These are phyloP conservation scores for Trichophyton equinum DNA, from an alignment of 2,329 filamentous ascomycete species.

Conservation along the genomic window DNA sequence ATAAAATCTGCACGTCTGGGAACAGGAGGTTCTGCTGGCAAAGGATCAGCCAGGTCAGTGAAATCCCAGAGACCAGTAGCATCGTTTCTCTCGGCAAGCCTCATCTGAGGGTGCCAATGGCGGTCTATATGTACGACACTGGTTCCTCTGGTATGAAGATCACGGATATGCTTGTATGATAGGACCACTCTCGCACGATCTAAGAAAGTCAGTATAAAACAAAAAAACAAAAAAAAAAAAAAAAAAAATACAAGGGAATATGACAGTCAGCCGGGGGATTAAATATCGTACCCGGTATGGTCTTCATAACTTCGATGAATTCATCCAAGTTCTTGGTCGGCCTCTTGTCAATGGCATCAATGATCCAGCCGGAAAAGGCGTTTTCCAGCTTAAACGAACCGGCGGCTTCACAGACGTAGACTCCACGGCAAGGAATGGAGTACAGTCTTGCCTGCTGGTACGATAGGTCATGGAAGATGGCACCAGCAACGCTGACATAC, in stretches of 20 bases:
- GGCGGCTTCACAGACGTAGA: conserved; percentile 88
- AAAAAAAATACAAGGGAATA: neutral
- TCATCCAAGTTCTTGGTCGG: conserved; percentile 75
- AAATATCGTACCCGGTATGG: conserved; percentile 53
- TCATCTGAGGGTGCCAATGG: conserved; percentile 94
- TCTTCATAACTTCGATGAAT: conserved; percentile 83
- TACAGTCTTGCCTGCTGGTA: conserved; percentile 97
- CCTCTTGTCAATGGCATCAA: conserved; percentile 84
- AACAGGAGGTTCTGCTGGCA: conserved; percentile 60
- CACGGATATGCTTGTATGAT: conserved; percentile 88
- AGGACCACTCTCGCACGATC: conserved; percentile 74
- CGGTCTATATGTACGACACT: conserved; percentile 85
- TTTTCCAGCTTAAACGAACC: conserved; percentile 93
- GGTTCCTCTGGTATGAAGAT: conserved; percentile 88
- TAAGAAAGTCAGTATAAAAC: conserved; percentile 8
- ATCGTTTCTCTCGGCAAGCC: conserved; percentile 82
- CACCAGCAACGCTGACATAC: conserved; percentile 87
- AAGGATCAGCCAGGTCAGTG: conserved; percentile 64
- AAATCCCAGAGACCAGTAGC: conserved; percentile 90
- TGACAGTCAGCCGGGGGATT: neutral
- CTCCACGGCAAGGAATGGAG: conserved; percentile 79
- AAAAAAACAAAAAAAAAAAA: neutral
- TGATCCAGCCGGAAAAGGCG: conserved; percentile 81
- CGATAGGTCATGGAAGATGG: conserved; percentile 88
- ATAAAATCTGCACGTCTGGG: conserved; percentile 80